Percentiles rank a stretch among this genome's conserved stretches.
Conservation (phyloP, 2,329 filamentous ascomycete genomes). For the Fusarium nelsonii region DNA sequence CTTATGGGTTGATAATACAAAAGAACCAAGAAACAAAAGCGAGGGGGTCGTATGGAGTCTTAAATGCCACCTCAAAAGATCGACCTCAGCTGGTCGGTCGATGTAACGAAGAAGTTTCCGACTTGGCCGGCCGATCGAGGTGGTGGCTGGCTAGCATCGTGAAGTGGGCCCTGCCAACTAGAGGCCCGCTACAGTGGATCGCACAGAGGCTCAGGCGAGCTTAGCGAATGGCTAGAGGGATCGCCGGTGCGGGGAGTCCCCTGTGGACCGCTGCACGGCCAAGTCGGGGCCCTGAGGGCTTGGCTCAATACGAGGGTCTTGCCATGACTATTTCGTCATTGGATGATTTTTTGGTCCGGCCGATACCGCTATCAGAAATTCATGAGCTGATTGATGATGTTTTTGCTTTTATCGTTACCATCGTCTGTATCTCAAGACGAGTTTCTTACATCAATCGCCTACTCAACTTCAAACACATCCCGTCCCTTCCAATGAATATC, state of each 20-base stretch:
- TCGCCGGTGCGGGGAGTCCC: slow-evolving; percentile 40
- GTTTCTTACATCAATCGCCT: not conserved
- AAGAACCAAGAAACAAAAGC: slow-evolving; percentile 22
- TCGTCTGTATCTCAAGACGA: not conserved
- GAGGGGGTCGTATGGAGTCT: slow-evolving; percentile 20
- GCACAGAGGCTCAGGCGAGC: not conserved
- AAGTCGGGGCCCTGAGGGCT: slow-evolving; percentile 26
- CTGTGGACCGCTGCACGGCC: slow-evolving; percentile 31
- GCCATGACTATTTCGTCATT: slow-evolving; percentile 35
- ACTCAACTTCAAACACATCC: not conserved
- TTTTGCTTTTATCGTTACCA: not conserved
- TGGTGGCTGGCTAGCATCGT: slow-evolving; percentile 31
- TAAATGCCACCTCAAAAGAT: slow-evolving; percentile 34
- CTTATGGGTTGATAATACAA: slow-evolving; percentile 12
- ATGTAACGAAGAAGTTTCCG: slow-evolving; percentile 37
- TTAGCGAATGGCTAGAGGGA: slow-evolving; percentile 40
- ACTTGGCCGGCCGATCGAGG: slow-evolving; percentile 22
- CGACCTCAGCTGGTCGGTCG: slow-evolving; percentile 19
- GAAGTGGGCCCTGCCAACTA: slow-evolving; percentile 20
- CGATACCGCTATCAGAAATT: slow-evolving; percentile 19
- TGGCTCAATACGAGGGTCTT: slow-evolving; percentile 38
- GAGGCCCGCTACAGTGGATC: slow-evolving; percentile 11
- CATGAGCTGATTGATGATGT: slow-evolving; percentile 11
- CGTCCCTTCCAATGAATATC: slow-evolving; percentile 27
- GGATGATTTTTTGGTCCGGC: slow-evolving; percentile 20